Percentiles rank a stretch among this genome's conserved stretches.
phyloP scores from a whole-genome alignment of 176 grass and related monocot genomes.

The Cenchrus americanus region DNA sequence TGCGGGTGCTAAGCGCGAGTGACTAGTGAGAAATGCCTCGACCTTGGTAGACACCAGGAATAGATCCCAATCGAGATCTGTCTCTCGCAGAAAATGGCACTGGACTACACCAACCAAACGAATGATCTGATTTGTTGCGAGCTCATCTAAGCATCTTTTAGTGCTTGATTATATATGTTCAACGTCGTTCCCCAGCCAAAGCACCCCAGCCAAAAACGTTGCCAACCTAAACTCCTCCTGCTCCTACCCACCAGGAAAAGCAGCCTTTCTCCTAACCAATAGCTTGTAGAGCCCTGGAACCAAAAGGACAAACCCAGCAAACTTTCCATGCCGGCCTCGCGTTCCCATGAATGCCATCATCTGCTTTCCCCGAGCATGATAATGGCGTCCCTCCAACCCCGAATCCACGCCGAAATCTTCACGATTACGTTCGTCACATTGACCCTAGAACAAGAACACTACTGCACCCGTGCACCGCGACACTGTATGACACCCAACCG shows the following conservation, averaged over 20 bases:
- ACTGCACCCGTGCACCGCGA: background rate
- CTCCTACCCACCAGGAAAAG: conserved; percentile 54
- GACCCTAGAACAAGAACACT: background rate
- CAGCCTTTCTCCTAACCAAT: conserved; percentile 55
- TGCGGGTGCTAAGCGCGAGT: background rate
- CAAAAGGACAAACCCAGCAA: conserved; percentile 41
- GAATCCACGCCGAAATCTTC: conserved; percentile 11
- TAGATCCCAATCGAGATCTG: background rate
- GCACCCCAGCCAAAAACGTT: background rate
- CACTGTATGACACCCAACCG: background rate
- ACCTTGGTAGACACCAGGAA: background rate
- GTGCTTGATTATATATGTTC: background rate
- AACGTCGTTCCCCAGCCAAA: background rate
- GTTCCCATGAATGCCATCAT: conserved; percentile 42
- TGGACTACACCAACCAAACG: background rate
- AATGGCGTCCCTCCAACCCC: conserved; percentile 48
- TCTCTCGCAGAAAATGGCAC: background rate
- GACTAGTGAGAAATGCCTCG: background rate
- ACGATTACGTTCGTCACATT: background rate
- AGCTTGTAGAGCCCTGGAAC: conserved; percentile 28
- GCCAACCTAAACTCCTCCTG: conserved; percentile 23
- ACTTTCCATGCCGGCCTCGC: conserved; percentile 16
- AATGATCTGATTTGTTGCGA: conserved; percentile 1
- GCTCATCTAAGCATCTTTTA: background rate
- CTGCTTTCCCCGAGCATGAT: conserved; percentile 34